Percentiles rank a stretch among this genome's conserved stretches.
These are phyloP conservation scores for Jatropha podagrica DNA, from an alignment of 441 rosid species.

Conservation along the genomic window DNA sequence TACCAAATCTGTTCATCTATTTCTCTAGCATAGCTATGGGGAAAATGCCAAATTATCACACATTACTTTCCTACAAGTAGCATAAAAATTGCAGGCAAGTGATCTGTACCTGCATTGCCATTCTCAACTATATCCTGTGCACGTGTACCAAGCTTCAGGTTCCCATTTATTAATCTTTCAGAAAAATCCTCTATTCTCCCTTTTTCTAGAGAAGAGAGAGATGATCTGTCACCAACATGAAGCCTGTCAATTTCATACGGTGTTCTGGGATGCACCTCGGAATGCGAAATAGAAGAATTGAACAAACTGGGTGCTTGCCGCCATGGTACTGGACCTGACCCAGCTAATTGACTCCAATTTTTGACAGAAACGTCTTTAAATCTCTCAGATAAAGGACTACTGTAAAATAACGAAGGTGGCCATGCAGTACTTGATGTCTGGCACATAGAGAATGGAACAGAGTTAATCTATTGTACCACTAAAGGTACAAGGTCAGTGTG, in stretches of 20 bases:
- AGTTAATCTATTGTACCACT: conserved; percentile 11
- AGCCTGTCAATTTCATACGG: conserved; percentile 57
- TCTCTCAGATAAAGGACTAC: conserved; percentile 52
- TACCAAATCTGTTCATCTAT: conserved; percentile 3
- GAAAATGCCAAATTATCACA: conserved; percentile 12
- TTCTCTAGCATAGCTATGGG: conserved; percentile 16
- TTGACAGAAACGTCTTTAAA: conserved; percentile 53
- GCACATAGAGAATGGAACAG: conserved; percentile 21
- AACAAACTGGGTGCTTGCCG: conserved; percentile 72
- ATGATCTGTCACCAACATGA: conserved; percentile 41
- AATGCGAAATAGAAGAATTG: conserved; percentile 61
- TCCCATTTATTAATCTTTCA: conserved; percentile 59
- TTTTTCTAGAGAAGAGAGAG: conserved; percentile 49
- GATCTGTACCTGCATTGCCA: conserved; percentile 60
- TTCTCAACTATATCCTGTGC: conserved; percentile 47
- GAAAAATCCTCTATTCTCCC: conserved; percentile 60
- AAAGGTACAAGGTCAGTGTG: conserved; percentile 12
- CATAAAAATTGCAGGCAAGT: conserved; percentile 22
- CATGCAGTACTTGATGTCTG: conserved; percentile 65
- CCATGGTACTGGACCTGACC: conserved; percentile 81
- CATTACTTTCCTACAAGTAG: background rate
- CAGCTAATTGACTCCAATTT: conserved; percentile 67
- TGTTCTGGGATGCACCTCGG: conserved; percentile 52
- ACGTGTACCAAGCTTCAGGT: conserved; percentile 43
- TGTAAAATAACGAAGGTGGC: conserved; percentile 50